Evolutionary conservation across 495 filamentous ascomycete species (phyloP).

Genomic region (Aspergillus biplanus): DNA sequence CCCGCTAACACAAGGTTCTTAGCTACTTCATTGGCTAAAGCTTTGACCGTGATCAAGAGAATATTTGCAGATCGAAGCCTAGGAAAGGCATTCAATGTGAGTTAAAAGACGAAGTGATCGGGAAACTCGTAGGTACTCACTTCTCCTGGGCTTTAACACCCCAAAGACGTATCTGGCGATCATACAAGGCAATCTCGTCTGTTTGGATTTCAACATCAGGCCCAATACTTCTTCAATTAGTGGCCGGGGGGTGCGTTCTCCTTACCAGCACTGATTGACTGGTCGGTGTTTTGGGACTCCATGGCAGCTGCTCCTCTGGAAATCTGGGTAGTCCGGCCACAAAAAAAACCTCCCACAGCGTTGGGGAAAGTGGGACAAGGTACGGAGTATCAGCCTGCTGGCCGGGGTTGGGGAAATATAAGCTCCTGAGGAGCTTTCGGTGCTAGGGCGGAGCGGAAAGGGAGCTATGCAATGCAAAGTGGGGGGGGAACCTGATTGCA

Average conservation of each 20-base stretch:
- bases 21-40: slow-evolving; percentile 92
- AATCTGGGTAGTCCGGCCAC: too few species aligned
- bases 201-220: slow-evolving; percentile 10
- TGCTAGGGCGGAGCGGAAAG: slow-evolving; percentile 3
- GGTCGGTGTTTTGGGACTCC: slow-evolving; percentile 35
- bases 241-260: not conserved
- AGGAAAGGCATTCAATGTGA: slow-evolving; percentile 21
- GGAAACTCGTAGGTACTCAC: slow-evolving; percentile 39
- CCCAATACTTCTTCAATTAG: not conserved
- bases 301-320: slow-evolving; percentile 22
- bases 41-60: slow-evolving; percentile 83
- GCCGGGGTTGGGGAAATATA: not conserved
- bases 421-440: not conserved
- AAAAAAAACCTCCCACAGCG: too few species aligned
- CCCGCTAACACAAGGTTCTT: slow-evolving; percentile 98
- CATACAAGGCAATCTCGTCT: slow-evolving; percentile 98
- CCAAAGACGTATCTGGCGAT: slow-evolving; percentile 98
- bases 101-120: not conserved
- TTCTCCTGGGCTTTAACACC: slow-evolving; percentile 90
- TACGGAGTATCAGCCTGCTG: not conserved
- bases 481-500: slow-evolving; percentile 8
- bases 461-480: slow-evolving; percentile 3
- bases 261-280: slow-evolving; percentile 59
- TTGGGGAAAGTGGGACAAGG: too few species aligned
- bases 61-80: slow-evolving; percentile 90